Conservation (phyloP, 768 basidiomycete genomes). For the Asterophora parasitica region DNA sequence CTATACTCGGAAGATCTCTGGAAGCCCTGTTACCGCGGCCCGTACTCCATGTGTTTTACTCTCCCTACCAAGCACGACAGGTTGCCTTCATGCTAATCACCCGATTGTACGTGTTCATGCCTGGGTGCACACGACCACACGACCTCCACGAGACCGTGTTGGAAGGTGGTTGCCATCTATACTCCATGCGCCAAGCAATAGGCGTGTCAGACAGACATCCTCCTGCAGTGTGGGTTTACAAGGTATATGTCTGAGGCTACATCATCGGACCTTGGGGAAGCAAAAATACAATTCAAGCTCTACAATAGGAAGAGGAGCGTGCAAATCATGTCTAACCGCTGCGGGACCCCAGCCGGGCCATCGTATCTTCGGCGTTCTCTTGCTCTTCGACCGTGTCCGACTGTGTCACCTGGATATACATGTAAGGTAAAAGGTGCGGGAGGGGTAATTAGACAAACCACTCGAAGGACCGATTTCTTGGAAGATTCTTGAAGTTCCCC, state of each 20-base stretch:
- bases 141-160: not conserved
- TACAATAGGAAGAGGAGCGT: constrained; percentile 15
- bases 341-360: constrained; percentile 72
- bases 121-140: not conserved
- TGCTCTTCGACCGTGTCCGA: constrained; percentile 82
- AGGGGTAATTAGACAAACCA: constrained; percentile 26
- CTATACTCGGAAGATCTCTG: not conserved
- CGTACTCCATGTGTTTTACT: not conserved
- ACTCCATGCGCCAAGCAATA: not conserved
- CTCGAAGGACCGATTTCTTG: constrained; percentile 78
- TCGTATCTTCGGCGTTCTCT: constrained; percentile 76
- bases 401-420: constrained; percentile 66
- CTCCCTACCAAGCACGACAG: not conserved
- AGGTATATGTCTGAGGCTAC: constrained; percentile 19
- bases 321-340: constrained; percentile 46
- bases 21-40: not conserved
- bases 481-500: constrained; percentile 98
- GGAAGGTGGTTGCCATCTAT: not conserved
- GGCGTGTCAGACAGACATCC: not conserved
- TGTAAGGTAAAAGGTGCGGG: not conserved
- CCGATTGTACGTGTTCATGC: not conserved
- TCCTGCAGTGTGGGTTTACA: too few species aligned
- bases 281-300: constrained; percentile 18
- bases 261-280: constrained; percentile 41
- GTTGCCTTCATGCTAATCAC: not conserved